Percentiles rank a stretch among this genome's conserved stretches.
These are phyloP conservation scores for Cladorrhinum sp. DNA, from an alignment of 2,329 filamentous ascomycete species.

Conservation along the genomic window DNA sequence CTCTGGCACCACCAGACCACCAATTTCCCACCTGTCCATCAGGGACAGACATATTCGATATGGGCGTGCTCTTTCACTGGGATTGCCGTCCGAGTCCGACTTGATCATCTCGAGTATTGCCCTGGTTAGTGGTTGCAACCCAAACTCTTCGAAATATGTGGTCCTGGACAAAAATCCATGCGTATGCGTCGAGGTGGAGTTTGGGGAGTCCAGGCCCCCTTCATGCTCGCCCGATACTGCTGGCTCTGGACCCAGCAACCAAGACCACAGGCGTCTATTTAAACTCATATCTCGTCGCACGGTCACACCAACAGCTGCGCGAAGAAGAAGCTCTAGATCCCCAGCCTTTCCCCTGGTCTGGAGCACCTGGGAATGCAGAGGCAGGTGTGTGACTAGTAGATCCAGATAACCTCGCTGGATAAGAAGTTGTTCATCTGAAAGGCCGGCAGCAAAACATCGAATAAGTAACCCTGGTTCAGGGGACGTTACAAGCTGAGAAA, in stretches of 20 bases:
- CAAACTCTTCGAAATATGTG: constrained; percentile 80
- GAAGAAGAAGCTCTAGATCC: constrained; percentile 78
- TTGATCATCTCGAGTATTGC: constrained; percentile 77
- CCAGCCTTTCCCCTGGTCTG: constrained; percentile 68
- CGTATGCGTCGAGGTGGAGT: constrained; percentile 41
- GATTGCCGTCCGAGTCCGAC: constrained; percentile 45
- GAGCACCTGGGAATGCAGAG: constrained; percentile 76
- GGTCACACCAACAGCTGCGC: constrained; percentile 83
- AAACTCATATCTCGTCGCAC: constrained; percentile 92
- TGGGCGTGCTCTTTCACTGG: constrained; percentile 72
- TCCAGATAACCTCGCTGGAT: constrained; percentile 95
- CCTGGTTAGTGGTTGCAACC: constrained; percentile 68
- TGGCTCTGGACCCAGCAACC: constrained; percentile 82
- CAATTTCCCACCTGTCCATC: constrained; percentile 98
- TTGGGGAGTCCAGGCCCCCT: constrained; percentile 44
- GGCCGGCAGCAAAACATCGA: constrained; percentile 85
- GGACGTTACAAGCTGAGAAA: constrained; percentile 68
- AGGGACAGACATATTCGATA: constrained; percentile 91
- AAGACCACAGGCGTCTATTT: constrained; percentile 91
- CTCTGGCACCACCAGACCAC: constrained; percentile 80
- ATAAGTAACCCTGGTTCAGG: constrained; percentile 90
- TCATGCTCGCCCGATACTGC: constrained; percentile 46
- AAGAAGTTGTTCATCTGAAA: constrained; percentile 81
- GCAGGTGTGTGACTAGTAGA: constrained; percentile 83
- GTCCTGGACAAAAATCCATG: constrained; percentile 54